Conservation (phyloP, 2,329 filamentous ascomycete species). For the Elsinoe arachidis region DNA sequence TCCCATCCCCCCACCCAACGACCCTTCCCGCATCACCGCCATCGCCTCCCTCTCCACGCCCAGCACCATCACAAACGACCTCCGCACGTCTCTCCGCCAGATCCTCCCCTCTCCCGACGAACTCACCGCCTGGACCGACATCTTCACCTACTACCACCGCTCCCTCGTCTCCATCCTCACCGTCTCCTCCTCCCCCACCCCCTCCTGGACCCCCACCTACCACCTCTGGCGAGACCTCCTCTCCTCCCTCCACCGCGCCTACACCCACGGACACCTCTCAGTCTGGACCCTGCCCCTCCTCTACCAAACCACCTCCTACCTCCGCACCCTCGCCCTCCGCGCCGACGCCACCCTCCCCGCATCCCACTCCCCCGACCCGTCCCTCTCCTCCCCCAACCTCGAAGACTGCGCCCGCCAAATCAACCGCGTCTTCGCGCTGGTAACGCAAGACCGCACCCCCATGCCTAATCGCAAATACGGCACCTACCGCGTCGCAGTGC, state of each 20-base stretch:
- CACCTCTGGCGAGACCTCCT: slow-evolving; percentile 81
- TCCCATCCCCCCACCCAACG: slow-evolving; percentile 54
- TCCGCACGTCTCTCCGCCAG: slow-evolving; percentile 62
- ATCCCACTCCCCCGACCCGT: background rate
- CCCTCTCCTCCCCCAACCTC: slow-evolving; percentile 44
- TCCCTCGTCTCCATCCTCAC: slow-evolving; percentile 65
- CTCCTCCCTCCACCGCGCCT: slow-evolving; percentile 68
- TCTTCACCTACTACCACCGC: slow-evolving; percentile 79
- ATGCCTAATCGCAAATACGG: slow-evolving; percentile 71
- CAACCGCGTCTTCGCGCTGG: slow-evolving; percentile 85
- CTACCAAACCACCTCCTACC: slow-evolving; percentile 77
- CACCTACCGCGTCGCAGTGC: slow-evolving; percentile 87
- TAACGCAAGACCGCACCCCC: slow-evolving; percentile 10
- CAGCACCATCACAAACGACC: slow-evolving; percentile 56
- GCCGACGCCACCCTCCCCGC: slow-evolving; percentile 51
- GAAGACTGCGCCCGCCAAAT: slow-evolving; percentile 86
- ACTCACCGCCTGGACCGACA: slow-evolving; percentile 69
- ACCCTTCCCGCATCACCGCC: slow-evolving; percentile 57
- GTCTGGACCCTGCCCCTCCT: slow-evolving; percentile 90
- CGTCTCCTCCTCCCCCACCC: slow-evolving; percentile 32
- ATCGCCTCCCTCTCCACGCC: slow-evolving; percentile 65
- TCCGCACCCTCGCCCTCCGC: slow-evolving; percentile 81
- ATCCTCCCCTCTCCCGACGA: slow-evolving; percentile 37
- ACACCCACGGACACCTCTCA: slow-evolving; percentile 65
- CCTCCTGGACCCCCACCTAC: slow-evolving; percentile 77